Evolutionary conservation across 1,284 basidiomycete genomes (phyloP), one percentile per base, ranked within the genome.

Genomic region (Moesziomyces sp.): DNA sequence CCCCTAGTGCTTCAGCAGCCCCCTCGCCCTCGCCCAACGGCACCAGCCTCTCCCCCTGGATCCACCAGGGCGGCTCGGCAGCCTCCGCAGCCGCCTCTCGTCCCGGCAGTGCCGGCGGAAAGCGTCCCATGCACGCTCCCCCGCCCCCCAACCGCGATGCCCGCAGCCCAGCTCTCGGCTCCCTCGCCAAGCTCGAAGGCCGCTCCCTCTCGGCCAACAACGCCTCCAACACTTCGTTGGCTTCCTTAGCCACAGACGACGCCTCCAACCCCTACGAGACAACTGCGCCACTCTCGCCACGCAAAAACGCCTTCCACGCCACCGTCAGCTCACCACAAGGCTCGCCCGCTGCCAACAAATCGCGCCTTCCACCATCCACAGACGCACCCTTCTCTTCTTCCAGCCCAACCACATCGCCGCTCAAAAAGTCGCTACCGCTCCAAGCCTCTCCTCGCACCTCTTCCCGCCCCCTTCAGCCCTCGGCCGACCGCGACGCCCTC

Each of bases 101-200:
- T 5, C 64, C 73, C 4, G 47, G 58, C 34, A 71, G 63, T 14
- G 59, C 64, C 4, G 46, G 42, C 10, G 55, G 60, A 19, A 71
- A 71, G 57, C 58, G 73, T 19, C 73, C 73, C 23, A 67, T 75
- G 63, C 40, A 75, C 43, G 67, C 68, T 7, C 73, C 73, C 9
- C 68, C 73, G 2, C 73, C 73, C 8, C 73, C 73, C n/a, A 56
- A 62, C 3, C 69, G 62, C 38, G 62, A 72, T 49, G 58, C n/a
- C 9, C 62, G 68, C 34, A 65, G 68, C 34, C 58, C 68, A 1
- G 58, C 66, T 19, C 28, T 59, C 43, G 46, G 45, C n/a, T 45
- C 59, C 10, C 45, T 53, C 11, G 59, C 66, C 30, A 58, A 45
- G 56, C 66, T 69, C 45, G 59, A 69, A 11, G 46, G 44, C 11